phyloP scores from a whole-genome alignment of 2,329 filamentous ascomycete genomes.

The Penicillium rolfsii region DNA sequence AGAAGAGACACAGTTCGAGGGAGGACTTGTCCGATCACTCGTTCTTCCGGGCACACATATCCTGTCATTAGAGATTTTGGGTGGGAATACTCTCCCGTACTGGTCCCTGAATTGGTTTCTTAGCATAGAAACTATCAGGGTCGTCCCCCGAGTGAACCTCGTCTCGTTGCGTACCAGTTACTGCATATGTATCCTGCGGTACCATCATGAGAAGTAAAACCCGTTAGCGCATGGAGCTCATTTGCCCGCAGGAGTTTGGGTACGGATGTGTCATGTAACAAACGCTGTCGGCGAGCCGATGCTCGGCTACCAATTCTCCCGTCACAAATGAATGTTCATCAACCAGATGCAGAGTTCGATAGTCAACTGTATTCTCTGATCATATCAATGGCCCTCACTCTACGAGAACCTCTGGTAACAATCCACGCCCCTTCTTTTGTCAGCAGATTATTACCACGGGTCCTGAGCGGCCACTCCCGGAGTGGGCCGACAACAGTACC shows the following conservation, averaged over 20 bases:
- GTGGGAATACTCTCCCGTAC: neutral
- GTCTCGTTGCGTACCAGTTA: neutral
- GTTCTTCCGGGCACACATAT: neutral
- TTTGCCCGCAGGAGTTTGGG: constrained; percentile 10
- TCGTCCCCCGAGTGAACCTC: neutral
- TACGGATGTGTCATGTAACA: neutral
- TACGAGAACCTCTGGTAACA: neutral
- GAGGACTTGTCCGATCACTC: neutral
- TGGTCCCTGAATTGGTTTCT: neutral
- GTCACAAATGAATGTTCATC: neutral
- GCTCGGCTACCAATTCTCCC: neutral
- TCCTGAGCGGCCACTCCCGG: constrained; percentile 17
- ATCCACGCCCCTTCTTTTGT: neutral
- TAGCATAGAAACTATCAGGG: neutral
- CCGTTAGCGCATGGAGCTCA: constrained; percentile 16
- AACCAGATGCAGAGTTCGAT: neutral
- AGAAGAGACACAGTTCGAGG: neutral
- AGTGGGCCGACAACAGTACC: constrained; percentile 8
- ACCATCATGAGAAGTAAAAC: constrained; percentile 10
- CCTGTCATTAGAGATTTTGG: neutral
- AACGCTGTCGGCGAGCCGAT: neutral
- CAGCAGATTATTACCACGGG: constrained; percentile 12
- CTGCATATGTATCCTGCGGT: neutral
- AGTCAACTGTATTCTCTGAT: neutral
- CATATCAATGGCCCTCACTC: neutral